Evolutionary conservation across 257 asterid species (phyloP).

Genomic region (Buddleja alternifolia): DNA sequence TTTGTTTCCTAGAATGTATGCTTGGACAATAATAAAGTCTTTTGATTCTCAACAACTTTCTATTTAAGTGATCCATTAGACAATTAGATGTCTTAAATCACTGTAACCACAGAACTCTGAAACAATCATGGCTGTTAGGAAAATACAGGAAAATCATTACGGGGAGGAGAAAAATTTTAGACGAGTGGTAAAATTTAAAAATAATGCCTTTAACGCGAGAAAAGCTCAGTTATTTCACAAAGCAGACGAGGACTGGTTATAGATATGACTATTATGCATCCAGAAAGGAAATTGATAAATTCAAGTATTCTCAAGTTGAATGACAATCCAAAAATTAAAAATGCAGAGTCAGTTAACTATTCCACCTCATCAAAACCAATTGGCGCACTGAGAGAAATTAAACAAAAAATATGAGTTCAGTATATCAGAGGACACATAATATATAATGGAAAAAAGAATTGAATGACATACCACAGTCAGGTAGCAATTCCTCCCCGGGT

Average conservation of each 20-base stretch:
- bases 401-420: background rate
- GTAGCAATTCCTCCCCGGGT: conserved; percentile 89
- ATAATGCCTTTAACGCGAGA: conserved; percentile 2
- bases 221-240: conserved; percentile 4
- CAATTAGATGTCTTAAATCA: background rate
- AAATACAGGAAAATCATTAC: background rate
- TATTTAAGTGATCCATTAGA: conserved; percentile 2
- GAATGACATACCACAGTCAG: conserved; percentile 60
- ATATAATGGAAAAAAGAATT: too few species aligned
- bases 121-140: background rate
- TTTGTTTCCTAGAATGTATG: background rate
- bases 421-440: background rate
- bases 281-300: background rate
- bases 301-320: background rate
- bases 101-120: background rate
- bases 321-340: background rate
- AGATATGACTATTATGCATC: background rate
- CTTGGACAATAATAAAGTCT: background rate
- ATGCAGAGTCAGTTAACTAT: conserved; percentile 2
- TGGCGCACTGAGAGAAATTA: background rate
- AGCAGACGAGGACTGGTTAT: background rate
- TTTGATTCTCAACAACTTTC: background rate
- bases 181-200: conserved; percentile 3
- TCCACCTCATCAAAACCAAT: conserved; percentile 9
- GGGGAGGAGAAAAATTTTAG: conserved; percentile 3